Percentiles rank a stretch among this genome's conserved stretches.
Evolutionary conservation across 768 basidiomycete genomes (phyloP).

Genomic region (Macrocybe gigantea): DNA sequence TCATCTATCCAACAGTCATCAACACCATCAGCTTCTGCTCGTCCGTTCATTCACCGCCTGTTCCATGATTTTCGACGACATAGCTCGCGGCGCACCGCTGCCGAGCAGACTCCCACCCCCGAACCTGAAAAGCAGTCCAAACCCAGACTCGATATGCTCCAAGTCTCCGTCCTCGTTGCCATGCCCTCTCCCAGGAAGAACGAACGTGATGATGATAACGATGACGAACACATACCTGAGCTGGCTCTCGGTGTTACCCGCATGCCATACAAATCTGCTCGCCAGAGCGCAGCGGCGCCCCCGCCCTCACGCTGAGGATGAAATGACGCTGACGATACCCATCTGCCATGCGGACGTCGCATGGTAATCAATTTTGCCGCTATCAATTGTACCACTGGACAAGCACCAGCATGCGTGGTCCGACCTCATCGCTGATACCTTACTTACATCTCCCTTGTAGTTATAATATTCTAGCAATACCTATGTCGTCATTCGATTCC

Average conservation of each 20-base stretch:
- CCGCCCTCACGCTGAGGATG: not conserved
- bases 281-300: slow-evolving; percentile 4
- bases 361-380: too few species aligned
- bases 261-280: slow-evolving; percentile 21
- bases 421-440: too few species aligned
- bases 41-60: not conserved
- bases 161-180: slow-evolving; percentile 51
- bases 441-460: too few species aligned
- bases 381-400: too few species aligned
- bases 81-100: not conserved
- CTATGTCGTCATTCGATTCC: not conserved
- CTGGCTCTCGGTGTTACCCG: slow-evolving; percentile 42
- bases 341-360: too few species aligned
- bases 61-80: too few species aligned
- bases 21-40: slow-evolving; percentile 5
- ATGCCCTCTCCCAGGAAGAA: slow-evolving; percentile 38
- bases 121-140: slow-evolving; percentile 2
- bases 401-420: too few species aligned
- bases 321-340: too few species aligned
- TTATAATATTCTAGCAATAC: not conserved
- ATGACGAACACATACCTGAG: slow-evolving; percentile 38
- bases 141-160: slow-evolving; percentile 31
- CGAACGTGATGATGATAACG: slow-evolving; percentile 12
- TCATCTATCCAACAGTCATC: slow-evolving; percentile 6
- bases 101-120: slow-evolving; percentile 2